Conservation (phyloP, 1,284 basidiomycete genomes). For the Ganoderma lucidum region DNA sequence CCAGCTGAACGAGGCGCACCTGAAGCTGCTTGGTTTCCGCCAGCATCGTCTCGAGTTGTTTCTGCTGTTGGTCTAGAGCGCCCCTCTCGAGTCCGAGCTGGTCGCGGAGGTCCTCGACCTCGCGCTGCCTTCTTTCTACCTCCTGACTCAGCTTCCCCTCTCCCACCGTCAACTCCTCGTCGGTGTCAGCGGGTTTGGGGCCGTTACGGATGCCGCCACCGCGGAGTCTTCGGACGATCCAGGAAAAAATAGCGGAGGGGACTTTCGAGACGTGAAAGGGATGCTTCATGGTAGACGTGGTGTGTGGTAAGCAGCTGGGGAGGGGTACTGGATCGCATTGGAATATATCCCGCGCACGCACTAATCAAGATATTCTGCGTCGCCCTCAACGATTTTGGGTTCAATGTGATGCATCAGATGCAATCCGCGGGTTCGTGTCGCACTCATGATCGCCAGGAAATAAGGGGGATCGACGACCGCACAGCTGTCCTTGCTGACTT, state of each 20-base stretch:
- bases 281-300: background rate
- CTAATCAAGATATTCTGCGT: background rate
- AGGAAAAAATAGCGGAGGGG: background rate
- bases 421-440: background rate
- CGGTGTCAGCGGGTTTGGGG: background rate
- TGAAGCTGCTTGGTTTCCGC: background rate
- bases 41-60: background rate
- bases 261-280: background rate
- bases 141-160: background rate
- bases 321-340: background rate
- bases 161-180: background rate
- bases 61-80: background rate
- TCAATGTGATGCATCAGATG: constrained; percentile 5
- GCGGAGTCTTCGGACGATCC: background rate
- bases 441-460: background rate
- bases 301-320: background rate
- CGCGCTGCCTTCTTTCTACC: background rate
- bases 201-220: background rate
- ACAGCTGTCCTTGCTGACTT: background rate
- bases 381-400: background rate
- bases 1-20: constrained; percentile 3
- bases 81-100: background rate
- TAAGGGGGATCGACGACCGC: background rate
- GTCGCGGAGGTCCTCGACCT: background rate
- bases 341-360: background rate